phyloP scores from a whole-genome alignment of 768 basidiomycete genomes.

The Pleurotus tuoliensis region DNA sequence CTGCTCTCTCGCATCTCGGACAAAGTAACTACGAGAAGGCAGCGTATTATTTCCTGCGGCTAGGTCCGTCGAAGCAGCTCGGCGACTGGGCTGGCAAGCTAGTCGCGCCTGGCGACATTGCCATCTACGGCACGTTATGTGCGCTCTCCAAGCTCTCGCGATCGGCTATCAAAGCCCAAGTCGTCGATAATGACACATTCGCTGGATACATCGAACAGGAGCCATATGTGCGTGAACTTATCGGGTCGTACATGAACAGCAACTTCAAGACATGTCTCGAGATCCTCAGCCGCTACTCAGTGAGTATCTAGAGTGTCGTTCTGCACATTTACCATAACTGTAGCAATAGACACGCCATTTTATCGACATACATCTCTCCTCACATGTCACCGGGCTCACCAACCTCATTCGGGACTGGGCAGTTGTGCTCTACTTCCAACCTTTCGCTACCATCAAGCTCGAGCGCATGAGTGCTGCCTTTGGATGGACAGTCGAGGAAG shows the following conservation, averaged over 20 bases:
- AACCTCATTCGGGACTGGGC: slow-evolving; percentile 73
- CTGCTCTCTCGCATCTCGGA: slow-evolving; percentile 71
- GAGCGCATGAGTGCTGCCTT: slow-evolving; percentile 85
- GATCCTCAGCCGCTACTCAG: slow-evolving; percentile 69
- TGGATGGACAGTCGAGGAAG: slow-evolving; percentile 70
- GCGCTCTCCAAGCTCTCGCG: slow-evolving; percentile 77
- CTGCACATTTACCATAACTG: background rate
- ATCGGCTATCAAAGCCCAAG: slow-evolving; percentile 59
- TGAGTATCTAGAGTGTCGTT: slow-evolving; percentile 24
- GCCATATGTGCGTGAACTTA: slow-evolving; percentile 79
- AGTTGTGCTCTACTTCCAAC: slow-evolving; percentile 85
- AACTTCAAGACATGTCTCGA: slow-evolving; percentile 83
- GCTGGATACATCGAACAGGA: slow-evolving; percentile 80
- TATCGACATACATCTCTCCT: slow-evolving; percentile 72
- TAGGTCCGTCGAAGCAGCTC: slow-evolving; percentile 61
- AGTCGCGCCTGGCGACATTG: slow-evolving; percentile 78
- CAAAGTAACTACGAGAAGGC: slow-evolving; percentile 77
- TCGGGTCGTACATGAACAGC: slow-evolving; percentile 83
- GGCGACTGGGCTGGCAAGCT: slow-evolving; percentile 84
- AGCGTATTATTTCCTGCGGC: slow-evolving; percentile 64
- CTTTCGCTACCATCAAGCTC: slow-evolving; percentile 81
- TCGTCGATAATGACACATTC: slow-evolving; percentile 70
- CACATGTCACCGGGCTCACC: slow-evolving; percentile 64
- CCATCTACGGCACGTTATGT: slow-evolving; percentile 81
- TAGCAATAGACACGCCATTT: slow-evolving; percentile 65